These are phyloP conservation scores for Auxenochlorella pyrenoidosa DNA, from an alignment of 139 green algal species.

Conservation along the genomic window DNA sequence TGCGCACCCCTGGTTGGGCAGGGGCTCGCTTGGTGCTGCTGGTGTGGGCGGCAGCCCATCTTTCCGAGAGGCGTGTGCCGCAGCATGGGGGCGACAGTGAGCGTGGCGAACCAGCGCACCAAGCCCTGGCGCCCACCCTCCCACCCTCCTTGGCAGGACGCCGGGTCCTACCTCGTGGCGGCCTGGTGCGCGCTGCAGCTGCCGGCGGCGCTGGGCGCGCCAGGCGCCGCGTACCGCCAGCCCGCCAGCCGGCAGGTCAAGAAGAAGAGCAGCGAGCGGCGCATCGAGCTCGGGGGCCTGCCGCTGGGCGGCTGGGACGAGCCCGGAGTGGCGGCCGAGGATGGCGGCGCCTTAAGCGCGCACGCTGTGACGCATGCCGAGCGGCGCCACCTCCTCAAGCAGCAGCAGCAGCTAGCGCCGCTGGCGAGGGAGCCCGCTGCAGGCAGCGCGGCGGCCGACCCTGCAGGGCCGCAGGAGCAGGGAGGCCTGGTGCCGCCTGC, in stretches of 20 bases:
- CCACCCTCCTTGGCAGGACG: constrained; percentile 29
- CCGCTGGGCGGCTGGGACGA: background rate
- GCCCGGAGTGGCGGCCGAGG: background rate
- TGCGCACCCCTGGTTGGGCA: too few relatives aligned
- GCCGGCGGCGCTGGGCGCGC: constrained; percentile 26
- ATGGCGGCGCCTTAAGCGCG: background rate
- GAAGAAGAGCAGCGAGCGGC: constrained; percentile 13
- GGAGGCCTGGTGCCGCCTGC: background rate
- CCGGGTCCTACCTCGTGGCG: constrained; percentile 47
- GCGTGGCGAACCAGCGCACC: too few relatives aligned
- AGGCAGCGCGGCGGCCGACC: background rate
- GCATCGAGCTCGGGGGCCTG: background rate
- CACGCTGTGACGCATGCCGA: background rate
- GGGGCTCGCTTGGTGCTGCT: too few relatives aligned
- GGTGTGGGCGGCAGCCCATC: too few relatives aligned
- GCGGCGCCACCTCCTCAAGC: background rate
- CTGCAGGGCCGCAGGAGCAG: background rate
- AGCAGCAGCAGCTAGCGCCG: background rate
- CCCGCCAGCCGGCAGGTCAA: background rate
- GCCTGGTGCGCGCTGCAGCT: constrained; percentile 42
- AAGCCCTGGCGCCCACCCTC: too few relatives aligned
- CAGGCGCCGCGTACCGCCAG: background rate
- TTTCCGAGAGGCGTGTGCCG: too few relatives aligned
- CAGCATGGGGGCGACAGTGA: too few relatives aligned
- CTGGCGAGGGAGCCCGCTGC: background rate